Evolutionary conservation across 176 grass and related monocot species (phyloP), one percentile per base, ranked within the genome.

Genomic region (Triticum monococcum): DNA sequence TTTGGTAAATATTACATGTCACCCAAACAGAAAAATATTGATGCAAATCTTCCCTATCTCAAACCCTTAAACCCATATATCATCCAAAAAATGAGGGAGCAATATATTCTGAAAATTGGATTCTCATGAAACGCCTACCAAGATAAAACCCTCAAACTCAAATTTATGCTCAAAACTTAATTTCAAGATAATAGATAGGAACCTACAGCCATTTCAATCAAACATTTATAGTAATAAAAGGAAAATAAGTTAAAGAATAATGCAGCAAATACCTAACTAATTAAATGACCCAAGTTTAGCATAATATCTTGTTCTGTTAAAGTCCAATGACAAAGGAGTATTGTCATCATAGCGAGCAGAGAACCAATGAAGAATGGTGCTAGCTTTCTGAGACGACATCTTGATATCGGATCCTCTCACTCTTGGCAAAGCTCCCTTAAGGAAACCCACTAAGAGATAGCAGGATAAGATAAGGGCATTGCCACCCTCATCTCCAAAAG

Each of bases 301-400:
- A 69, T 7, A 18, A 45, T 23, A 52, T 3, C 17, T 82, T 68
- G 60, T 69, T 77, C 12, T 25, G 10, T 4, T 17, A 7, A 10
- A 22, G 68, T 10, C 13, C 0, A 57, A 16, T 52, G 14, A 5
- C 14, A 54, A 22, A 11, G 4, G 22, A 78, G 9, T 91, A 77
- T 88, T 22, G 52, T 64, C 89, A 88, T 18, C 89, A 84, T 88
- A 91, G 85, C 89, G 85, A 91, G 89, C 89, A 52, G 48, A 81
- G 62, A 84, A 68, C 81, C 68, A 87, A 84, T 30, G 68, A 68
- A 64, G 22, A 91, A 80, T 79, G 48, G 76, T 14, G 61, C 81
- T 75, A 63, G 81, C 89, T 91, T 91, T 91, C 89, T 91, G 85
- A 91, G 81, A 75, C 11, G 68, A 77, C 81, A 84, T 84, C 64